Conservation (phyloP, 1,284 basidiomycete genomes). For the Boletus smithii region DNA sequence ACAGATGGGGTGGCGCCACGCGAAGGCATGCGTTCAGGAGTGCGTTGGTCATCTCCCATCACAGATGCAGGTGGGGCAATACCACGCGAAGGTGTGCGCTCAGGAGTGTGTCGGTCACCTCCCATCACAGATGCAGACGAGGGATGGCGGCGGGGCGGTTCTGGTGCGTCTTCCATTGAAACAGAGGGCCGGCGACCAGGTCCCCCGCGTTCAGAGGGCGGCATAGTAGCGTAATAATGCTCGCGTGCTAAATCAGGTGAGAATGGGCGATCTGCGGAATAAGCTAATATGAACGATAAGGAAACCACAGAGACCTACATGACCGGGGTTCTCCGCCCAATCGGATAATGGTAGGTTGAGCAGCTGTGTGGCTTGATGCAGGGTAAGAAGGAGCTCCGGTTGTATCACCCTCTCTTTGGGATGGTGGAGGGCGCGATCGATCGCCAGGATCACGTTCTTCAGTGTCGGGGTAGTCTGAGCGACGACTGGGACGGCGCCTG, state of each 20-base stretch:
- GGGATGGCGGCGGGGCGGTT: constrained; percentile 12
- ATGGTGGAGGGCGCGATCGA: constrained; percentile 8
- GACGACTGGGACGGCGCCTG: constrained; percentile 19
- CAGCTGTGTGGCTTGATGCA: constrained; percentile 1
- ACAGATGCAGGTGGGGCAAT: constrained; percentile 12
- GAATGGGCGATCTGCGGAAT: constrained; percentile 15
- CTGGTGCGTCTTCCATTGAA: constrained; percentile 10
- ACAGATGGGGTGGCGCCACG: constrained; percentile 13
- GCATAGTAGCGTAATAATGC: constrained; percentile 10
- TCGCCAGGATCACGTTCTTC: constrained; percentile 20
- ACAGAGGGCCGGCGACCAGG: constrained; percentile 1
- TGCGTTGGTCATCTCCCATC: background rate
- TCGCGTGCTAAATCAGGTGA: constrained; percentile 15
- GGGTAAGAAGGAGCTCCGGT: constrained; percentile 2
- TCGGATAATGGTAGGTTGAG: constrained; percentile 31
- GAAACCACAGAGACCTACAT: constrained; percentile 17
- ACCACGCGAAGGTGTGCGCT: constrained; percentile 14
- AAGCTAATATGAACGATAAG: constrained; percentile 8
- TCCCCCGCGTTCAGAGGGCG: constrained; percentile 9
- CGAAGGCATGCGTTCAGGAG: constrained; percentile 9
- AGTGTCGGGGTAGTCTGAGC: constrained; percentile 17
- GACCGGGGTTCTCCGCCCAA: constrained; percentile 20
- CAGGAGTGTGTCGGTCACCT: constrained; percentile 5
- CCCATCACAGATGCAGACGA: constrained; percentile 10
- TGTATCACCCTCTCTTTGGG: constrained; percentile 15